Evolutionary conservation across 495 filamentous ascomycete species (phyloP).

Genomic region (Lepidopterella palustris): DNA sequence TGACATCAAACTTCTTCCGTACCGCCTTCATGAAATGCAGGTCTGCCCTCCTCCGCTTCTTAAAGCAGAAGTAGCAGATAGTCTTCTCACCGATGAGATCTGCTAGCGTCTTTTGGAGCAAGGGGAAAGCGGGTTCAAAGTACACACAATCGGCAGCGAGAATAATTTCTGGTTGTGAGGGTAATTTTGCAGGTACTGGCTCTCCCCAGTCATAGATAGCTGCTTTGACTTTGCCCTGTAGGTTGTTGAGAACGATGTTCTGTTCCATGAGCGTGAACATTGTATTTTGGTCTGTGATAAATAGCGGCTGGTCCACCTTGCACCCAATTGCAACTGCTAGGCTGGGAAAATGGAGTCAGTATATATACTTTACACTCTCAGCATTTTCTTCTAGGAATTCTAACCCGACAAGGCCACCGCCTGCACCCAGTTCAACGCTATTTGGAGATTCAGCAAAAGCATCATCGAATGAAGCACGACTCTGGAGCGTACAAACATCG

Average conservation of each 20-base stretch:
- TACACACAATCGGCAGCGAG: conserved; percentile 96
- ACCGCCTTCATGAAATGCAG: conserved; percentile 43
- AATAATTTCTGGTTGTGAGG: conserved; percentile 64
- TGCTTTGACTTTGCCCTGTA: conserved; percentile 54
- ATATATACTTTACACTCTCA: not conserved
- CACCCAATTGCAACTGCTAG: conserved; percentile 60
- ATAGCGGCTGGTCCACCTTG: conserved; percentile 46
- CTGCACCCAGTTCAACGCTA: conserved; percentile 89
- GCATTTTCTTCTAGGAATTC: not conserved
- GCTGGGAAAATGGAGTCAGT: conserved; percentile 28
- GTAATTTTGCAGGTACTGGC: conserved; percentile 39
- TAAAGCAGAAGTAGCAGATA: conserved; percentile 90
- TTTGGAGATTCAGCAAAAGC: conserved; percentile 10
- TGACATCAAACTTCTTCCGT: conserved; percentile 41
- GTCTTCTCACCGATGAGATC: conserved; percentile 45
- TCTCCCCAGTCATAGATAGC: conserved; percentile 71
- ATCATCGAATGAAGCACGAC: not conserved
- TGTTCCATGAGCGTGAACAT: conserved; percentile 77
- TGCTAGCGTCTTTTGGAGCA: conserved; percentile 69
- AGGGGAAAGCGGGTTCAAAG: conserved; percentile 89
- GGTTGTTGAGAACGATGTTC: conserved; percentile 73
- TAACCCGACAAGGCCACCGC: conserved; percentile 76
- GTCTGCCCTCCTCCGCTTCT: conserved; percentile 63
- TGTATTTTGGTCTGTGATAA: conserved; percentile 77
- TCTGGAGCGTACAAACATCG: conserved; percentile 58